Evolutionary conservation across 2,329 filamentous ascomycete species (phyloP).

Genomic region (Bisporella sp.): DNA sequence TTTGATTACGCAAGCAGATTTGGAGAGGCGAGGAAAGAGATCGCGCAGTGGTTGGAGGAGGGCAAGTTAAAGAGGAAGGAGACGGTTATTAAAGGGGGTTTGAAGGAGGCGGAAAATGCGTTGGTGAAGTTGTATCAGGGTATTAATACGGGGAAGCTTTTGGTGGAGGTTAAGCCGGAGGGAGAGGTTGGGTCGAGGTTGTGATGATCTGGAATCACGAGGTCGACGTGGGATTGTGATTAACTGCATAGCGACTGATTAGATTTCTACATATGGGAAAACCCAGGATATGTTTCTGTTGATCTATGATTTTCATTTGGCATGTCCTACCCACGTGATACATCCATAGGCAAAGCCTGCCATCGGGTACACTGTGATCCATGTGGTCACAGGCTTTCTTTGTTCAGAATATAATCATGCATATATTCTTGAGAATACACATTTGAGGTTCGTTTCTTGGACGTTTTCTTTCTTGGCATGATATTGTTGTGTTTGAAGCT

Average conservation of each 20-base stretch:
- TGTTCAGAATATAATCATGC: neutral
- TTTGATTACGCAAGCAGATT: slow-evolving; percentile 59
- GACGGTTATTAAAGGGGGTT: slow-evolving; percentile 62
- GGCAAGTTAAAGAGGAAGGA: slow-evolving; percentile 68
- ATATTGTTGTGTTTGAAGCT: too few species aligned
- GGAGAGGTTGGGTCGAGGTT: neutral
- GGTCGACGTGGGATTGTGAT: too few species aligned
- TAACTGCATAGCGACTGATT: too few species aligned
- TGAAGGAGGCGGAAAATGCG: slow-evolving; percentile 55
- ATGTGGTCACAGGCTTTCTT: too few species aligned
- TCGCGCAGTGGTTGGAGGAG: slow-evolving; percentile 61
- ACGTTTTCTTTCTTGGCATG: too few species aligned
- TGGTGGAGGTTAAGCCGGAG: slow-evolving; percentile 44
- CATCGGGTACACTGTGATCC: too few species aligned
- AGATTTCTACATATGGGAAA: too few species aligned
- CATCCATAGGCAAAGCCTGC: too few species aligned
- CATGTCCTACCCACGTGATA: too few species aligned
- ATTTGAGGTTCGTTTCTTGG: neutral
- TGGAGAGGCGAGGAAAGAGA: slow-evolving; percentile 48
- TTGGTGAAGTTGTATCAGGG: slow-evolving; percentile 61
- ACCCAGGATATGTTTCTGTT: too few species aligned
- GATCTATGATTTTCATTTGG: too few species aligned
- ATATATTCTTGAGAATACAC: neutral
- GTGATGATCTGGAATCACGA: too few species aligned
- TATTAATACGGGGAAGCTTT: slow-evolving; percentile 61